Base-by-base conservation (phyloP, 2,329 filamentous ascomycete species). In the Nothophoma quercina region DNA sequence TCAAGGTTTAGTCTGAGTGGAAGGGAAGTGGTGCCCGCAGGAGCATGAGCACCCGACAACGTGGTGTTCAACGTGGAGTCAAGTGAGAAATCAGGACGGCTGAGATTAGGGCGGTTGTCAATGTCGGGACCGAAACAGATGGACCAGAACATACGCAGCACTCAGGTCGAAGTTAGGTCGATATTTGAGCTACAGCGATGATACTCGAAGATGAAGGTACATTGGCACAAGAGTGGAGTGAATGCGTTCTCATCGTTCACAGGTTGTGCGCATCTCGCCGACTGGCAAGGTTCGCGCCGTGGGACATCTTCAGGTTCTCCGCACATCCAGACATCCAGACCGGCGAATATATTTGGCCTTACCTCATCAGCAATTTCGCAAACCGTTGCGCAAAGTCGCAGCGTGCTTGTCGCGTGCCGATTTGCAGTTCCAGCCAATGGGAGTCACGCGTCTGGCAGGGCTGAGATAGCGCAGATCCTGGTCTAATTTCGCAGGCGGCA, bases 401-500 rank as follows among this genome's bases (percentile, higher is more conserved):
- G 56, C 46, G 52, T 48, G 42, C 21, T 43, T 29, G 42, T 60
- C 44, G 60, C 51, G 51, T 59, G 49, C 29, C 42, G 39, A 28
- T 29, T 19, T 18, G 16, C 21, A 26, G 10, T 7, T 22, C 28
- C 32, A 23, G 36, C 56, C 43, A 60, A 60, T 62, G 18, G 29
- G 55, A 43, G 21, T 15, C n/a, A 22, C 19, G 15, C 4, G 23
- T 36, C 25, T 41, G 33, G 34, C 58, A 60, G 57, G 59, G 56
- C 58, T 59, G 55, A 54, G 30, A 49, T 51, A 56, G 51, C 33
- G 55, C 35, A 58, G 59, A 63, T 63, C 58, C 58, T 59, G 44
- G 36, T 38, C 55, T 51, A 62, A 65, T 65, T 61, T 65, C 54
- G 46, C 50, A 54, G 53, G 51, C 55, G 55, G 55, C 43, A 46